Evolutionary conservation across 768 basidiomycete species (phyloP).

Genomic region (Mycena vulgaris): DNA sequence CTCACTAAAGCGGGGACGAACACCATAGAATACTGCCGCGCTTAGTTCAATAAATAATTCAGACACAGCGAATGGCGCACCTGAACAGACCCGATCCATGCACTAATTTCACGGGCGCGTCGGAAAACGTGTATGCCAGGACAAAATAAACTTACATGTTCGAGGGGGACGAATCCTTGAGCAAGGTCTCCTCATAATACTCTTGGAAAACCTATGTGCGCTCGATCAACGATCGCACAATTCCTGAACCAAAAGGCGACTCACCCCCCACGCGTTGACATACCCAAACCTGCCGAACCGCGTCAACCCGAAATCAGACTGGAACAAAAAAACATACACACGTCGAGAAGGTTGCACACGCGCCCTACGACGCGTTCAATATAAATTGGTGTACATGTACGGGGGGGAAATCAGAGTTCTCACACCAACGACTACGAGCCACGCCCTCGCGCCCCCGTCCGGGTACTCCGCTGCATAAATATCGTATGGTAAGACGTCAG

Average conservation of each 20-base stretch:
- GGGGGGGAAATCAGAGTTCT: neutral
- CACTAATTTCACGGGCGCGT: constrained; percentile 55
- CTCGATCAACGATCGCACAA: neutral
- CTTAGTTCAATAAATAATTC: neutral
- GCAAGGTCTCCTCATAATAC: constrained; percentile 74
- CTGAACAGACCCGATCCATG: constrained; percentile 88
- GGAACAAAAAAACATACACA: constrained; percentile 3
- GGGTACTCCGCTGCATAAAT: constrained; percentile 32
- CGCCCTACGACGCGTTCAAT: constrained; percentile 1
- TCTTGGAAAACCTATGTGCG: constrained; percentile 70
- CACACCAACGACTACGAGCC: constrained; percentile 35
- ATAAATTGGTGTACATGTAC: neutral
- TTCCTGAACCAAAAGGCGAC: neutral
- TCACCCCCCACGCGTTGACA: constrained; percentile 36
- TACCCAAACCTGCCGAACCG: constrained; percentile 32
- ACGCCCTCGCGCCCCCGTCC: constrained; percentile 32
- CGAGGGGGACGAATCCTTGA: constrained; percentile 69
- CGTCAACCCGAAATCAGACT: constrained; percentile 2
- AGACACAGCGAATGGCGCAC: constrained; percentile 49
- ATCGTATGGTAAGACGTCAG: constrained; percentile 3
- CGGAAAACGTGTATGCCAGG: neutral
- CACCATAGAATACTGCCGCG: constrained; percentile 69
- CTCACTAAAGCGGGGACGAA: constrained; percentile 77
- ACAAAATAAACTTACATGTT: constrained; percentile 63
- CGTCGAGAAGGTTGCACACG: constrained; percentile 37